A percentile compares a stretch with the other conserved stretches of the same genome.
Evolutionary conservation across 805 yeast genomes (phyloP).

Genomic region (Lachancea quebecensis): DNA sequence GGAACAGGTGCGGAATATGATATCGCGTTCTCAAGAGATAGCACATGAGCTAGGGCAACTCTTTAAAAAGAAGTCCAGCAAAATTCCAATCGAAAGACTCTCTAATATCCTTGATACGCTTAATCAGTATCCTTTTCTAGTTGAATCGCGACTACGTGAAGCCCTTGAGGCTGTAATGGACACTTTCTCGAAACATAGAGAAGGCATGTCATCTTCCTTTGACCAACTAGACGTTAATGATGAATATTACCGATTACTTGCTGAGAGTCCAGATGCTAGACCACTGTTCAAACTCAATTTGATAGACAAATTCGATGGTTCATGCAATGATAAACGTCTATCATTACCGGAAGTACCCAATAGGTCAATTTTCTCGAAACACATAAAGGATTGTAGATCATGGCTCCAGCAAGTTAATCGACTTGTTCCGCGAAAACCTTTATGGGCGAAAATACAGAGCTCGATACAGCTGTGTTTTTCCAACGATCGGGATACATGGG

Average conservation of each 20-base stretch:
- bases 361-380: constrained; percentile 13
- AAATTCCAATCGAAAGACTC: constrained; percentile 11
- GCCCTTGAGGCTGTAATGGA: constrained; percentile 12
- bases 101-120: constrained; percentile 5
- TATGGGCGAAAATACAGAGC: constrained; percentile 1
- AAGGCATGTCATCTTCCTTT: constrained; percentile 14
- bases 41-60: constrained; percentile 11
- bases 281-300: constrained; percentile 4
- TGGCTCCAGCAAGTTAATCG: constrained; percentile 8
- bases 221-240: constrained; percentile 10
- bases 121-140: constrained; percentile 18
- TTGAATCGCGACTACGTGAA: constrained; percentile 12
- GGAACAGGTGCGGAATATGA: constrained; percentile 12
- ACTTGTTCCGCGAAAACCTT: constrained; percentile 2
- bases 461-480: constrained; percentile 23
- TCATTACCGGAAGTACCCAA: constrained; percentile 23
- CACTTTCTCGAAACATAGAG: constrained; percentile 10
- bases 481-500: constrained; percentile 27
- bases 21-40: constrained; percentile 15
- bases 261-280: not conserved
- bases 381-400: constrained; percentile 4
- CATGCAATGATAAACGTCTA: constrained; percentile 29
- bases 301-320: constrained; percentile 25
- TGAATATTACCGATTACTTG: constrained; percentile 4
- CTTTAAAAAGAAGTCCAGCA: constrained; percentile 10